phyloP scores from a whole-genome alignment of 1,284 basidiomycete species.

The Moesziomyces antarcticus region DNA sequence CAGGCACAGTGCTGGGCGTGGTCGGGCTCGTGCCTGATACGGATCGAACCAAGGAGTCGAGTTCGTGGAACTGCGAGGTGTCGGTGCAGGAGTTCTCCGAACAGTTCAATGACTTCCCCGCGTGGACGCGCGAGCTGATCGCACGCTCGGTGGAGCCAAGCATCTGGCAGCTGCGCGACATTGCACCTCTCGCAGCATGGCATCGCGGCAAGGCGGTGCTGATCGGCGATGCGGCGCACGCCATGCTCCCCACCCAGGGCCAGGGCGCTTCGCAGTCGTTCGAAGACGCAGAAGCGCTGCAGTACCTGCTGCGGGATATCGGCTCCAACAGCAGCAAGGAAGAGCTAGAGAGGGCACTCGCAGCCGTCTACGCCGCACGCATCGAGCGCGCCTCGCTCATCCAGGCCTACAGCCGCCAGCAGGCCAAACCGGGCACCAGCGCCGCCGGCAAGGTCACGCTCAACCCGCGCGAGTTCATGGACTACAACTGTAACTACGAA shows the following conservation, averaged over 20 bases:
- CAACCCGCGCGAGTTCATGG: slow-evolving; percentile 19
- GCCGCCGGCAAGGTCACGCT: slow-evolving; percentile 5
- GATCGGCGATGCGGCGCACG: slow-evolving; percentile 66
- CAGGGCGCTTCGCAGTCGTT: slow-evolving; percentile 33
- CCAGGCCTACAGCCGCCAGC: slow-evolving; percentile 13
- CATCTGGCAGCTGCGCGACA: slow-evolving; percentile 66
- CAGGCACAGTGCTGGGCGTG: slow-evolving; percentile 54
- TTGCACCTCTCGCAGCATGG: slow-evolving; percentile 59
- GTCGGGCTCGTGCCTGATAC: slow-evolving; percentile 14
- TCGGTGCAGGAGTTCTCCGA: slow-evolving; percentile 42
- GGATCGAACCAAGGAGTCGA: slow-evolving; percentile 3
- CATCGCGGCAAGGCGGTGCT: slow-evolving; percentile 56
- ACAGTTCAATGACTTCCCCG: slow-evolving; percentile 48
- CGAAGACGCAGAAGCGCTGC: slow-evolving; percentile 30
- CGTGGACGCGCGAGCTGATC: slow-evolving; percentile 72
- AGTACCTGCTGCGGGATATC: slow-evolving; percentile 12
- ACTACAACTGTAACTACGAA: slow-evolving; percentile 18
- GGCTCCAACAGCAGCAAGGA: not conserved
- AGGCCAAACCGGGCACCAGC: slow-evolving; percentile 14
- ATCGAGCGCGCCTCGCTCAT: slow-evolving; percentile 10
- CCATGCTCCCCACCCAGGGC: slow-evolving; percentile 40
- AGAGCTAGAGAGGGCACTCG: slow-evolving; percentile 1
- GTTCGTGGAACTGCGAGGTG: slow-evolving; percentile 4
- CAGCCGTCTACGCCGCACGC: slow-evolving; percentile 1
- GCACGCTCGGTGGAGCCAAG: slow-evolving; percentile 63